Evolutionary conservation across 345 rosid genomes (phyloP), one percentile per base, ranked within the genome.

Genomic region (Bruguiera parviflora): DNA sequence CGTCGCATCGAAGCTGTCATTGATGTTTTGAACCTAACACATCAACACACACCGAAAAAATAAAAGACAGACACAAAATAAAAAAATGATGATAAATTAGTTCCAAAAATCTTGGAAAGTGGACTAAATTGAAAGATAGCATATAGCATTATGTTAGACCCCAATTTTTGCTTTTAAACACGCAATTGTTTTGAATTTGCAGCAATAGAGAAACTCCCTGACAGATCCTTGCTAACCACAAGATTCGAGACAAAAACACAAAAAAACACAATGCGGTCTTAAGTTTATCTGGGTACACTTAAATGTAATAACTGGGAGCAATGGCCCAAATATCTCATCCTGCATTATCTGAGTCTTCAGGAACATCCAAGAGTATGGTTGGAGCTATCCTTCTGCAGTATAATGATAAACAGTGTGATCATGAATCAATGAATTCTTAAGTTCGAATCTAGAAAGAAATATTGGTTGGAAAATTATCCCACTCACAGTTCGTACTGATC

Each of bases 291-390:
- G 22, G 4, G 5, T 20, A 47, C 22, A 37, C 25, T 80, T 76
- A 59, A 83, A 87, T 3, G 85, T 81, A 70, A 83, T 25, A 64
- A 85, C 80, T 8, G 87, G 89, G 53, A 83, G 76, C 8, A 85
- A 64, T 25, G 89, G 87, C 24, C 87, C 87, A n/a, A 85, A 83
- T 53, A 83, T 85, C 75, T 85, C 89, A 58, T 85, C 89, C 59
- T 83, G 80, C 87, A 85, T 85, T 15, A 85, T 72, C 61, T 9
- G 52, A 75, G 52, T 80, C 84, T 57, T 74, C 75, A 32, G 83
- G 89, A 55, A 74, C 81, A 71, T 81, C 87, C 67, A 85, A 29
- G 59, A 83, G 47, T 63, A 83, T 58, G 20, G 89, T 85, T 20
- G 87, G 87, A 73, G 78, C 77, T 20, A 85, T 81, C 79, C 58